phyloP scores from a whole-genome alignment of 1,284 basidiomycete species.

The Puccinia novopanici region DNA sequence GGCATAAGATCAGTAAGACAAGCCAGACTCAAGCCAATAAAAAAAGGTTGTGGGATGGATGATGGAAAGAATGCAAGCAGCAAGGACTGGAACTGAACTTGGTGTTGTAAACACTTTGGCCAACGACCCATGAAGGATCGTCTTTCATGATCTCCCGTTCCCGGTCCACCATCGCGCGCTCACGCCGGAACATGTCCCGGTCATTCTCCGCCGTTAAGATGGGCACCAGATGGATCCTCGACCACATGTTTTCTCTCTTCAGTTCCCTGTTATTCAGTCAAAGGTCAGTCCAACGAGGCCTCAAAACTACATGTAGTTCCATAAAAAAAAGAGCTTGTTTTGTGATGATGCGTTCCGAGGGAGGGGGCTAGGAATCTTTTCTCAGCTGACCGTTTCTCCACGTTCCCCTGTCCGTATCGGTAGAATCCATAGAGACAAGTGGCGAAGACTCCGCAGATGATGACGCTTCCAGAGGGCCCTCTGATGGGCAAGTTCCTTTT shows the following conservation, averaged over 20 bases:
- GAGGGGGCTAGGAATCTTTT: not conserved
- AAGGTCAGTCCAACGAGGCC: not conserved
- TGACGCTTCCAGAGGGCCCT: slow-evolving; percentile 81
- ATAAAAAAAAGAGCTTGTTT: not conserved
- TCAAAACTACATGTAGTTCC: slow-evolving; percentile 25
- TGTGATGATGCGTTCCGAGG: not conserved
- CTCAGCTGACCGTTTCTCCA: slow-evolving; percentile 80
- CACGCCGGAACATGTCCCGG: slow-evolving; percentile 80
- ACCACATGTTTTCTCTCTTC: slow-evolving; percentile 89
- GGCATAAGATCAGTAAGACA: not conserved
- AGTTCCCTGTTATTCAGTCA: slow-evolving; percentile 71
- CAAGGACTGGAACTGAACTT: slow-evolving; percentile 25
- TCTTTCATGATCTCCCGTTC: slow-evolving; percentile 96
- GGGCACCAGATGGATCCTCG: slow-evolving; percentile 90
- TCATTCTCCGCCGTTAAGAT: slow-evolving; percentile 89
- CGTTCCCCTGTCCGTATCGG: slow-evolving; percentile 81
- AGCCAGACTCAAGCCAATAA: not conserved
- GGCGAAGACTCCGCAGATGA: slow-evolving; percentile 80
- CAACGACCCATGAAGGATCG: slow-evolving; percentile 74
- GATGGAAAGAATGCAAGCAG: not conserved
- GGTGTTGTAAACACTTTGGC: slow-evolving; percentile 47
- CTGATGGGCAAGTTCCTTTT: slow-evolving; percentile 91
- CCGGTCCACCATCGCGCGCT: slow-evolving; percentile 74
- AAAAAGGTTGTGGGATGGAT: not conserved
- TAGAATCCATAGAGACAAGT: slow-evolving; percentile 92